Evolutionary conservation across 148 eudicot species (phyloP), one percentile per base, ranked within the genome.

Genomic region (Agrostemma githago): DNA sequence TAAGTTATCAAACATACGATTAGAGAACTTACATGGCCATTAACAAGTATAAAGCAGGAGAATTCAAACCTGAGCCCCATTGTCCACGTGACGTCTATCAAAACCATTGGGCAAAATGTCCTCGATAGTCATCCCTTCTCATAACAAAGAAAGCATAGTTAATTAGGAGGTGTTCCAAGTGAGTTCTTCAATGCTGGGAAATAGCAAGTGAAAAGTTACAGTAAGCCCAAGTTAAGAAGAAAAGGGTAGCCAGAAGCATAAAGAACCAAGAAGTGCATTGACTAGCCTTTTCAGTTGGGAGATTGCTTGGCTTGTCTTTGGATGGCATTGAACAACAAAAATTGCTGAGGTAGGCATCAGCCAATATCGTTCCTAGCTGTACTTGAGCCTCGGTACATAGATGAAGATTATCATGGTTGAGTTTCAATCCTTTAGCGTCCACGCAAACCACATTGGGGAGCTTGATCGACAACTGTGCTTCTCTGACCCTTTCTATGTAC

Each of bases 391-490:
- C 89, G 0, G 98, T 95, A 2, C 86, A 83, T 12, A 90, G 67
- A 79, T 92, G 97, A 38, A 92, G 86, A 79, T 94, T 79, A 66
- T 89, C 96, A 26, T 78, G 84, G 44, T 84, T 87, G 39, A 91
- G 89, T 60, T 77, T 73, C 84, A 89, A 78, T 21, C 97, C 97
- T 77, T 87, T 88, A 1, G 97, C 98, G 82, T 94, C 98, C 53
- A 95, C 90, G 40, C 90, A 92, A 43, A 85, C 85, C 46, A 95
- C 92, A 79, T 89, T 86, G 0, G 90, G 88, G 2, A 88, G 59
- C n/a, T 88, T 84, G 34, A 92, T 92, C 56, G 83, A 85, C 57
- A 86, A 76, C 65, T 92, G 97, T 7, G 84, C 89, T 74, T 85
- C 88, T 68, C 96, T 83, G 17, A 95, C 82, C 19, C 77, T 79